These are phyloP conservation scores for Saccharomyces hybrid DNA, from an alignment of 1,139 yeast species.

Conservation along the genomic window DNA sequence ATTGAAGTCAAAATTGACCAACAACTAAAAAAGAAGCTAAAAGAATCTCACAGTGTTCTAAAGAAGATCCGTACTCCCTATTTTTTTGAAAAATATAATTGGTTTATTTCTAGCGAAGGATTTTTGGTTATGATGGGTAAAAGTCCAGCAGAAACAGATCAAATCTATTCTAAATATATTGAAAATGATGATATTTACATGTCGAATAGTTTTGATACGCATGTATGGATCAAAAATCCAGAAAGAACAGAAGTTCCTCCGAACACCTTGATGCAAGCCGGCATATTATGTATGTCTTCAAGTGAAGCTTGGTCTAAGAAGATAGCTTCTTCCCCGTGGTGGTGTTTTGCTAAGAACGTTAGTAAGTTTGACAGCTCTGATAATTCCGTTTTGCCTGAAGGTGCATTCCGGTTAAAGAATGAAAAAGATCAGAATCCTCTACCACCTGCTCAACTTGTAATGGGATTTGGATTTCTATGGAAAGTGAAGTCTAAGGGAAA, in stretches of 20 bases:
- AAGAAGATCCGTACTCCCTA: conserved; percentile 62
- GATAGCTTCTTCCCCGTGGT: conserved; percentile 77
- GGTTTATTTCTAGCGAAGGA: conserved; percentile 90
- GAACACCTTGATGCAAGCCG: conserved; percentile 82
- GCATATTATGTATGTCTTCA: conserved; percentile 71
- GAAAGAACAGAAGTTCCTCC: conserved; percentile 52
- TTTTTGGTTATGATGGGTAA: conserved; percentile 81
- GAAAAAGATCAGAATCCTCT: conserved; percentile 49
- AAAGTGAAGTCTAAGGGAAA: conserved; percentile 36
- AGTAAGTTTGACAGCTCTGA: conserved; percentile 58
- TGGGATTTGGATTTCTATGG: conserved; percentile 86
- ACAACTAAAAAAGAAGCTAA: conserved; percentile 61
- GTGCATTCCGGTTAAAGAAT: conserved; percentile 51
- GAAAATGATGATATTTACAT: conserved; percentile 64
- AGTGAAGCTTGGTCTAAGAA: conserved; percentile 88
- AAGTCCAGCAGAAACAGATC: conserved; percentile 76
- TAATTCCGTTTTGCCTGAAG: conserved; percentile 56
- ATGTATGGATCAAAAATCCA: conserved; percentile 77
- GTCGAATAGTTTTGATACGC: conserved; percentile 64
- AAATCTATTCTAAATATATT: conserved; percentile 72
- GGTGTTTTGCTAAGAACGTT: conserved; percentile 56
- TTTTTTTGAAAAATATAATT: conserved; percentile 90
- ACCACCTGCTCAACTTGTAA: conserved; percentile 76
- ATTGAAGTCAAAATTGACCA: conserved; percentile 73
- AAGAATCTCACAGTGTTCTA: conserved; percentile 55